Conservation (phyloP, 2,329 filamentous ascomycete genomes). For the Microthyrium microscopicum region DNA sequence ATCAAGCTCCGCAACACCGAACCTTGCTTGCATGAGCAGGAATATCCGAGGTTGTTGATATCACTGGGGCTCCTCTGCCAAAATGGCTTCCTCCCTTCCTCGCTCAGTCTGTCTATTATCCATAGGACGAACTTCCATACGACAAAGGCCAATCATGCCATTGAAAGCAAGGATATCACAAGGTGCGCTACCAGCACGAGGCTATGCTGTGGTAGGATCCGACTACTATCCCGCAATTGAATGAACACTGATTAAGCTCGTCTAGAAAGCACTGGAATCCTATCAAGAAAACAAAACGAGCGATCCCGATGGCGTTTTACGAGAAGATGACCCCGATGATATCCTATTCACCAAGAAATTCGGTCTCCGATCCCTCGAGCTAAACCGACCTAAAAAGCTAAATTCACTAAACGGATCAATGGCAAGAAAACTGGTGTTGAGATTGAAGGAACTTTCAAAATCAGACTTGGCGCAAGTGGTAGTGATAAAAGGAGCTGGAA, state of each 20-base stretch:
- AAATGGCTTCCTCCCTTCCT: too few species aligned
- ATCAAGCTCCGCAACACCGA: too few species aligned
- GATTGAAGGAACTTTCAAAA: slow-evolving; percentile 50
- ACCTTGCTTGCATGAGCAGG: too few species aligned
- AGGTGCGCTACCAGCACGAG: slow-evolving; percentile 37
- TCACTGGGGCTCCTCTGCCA: too few species aligned
- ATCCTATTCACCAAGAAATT: slow-evolving; percentile 82
- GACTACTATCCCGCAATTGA: too few species aligned
- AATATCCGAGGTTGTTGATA: too few species aligned
- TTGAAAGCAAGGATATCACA: slow-evolving; percentile 58
- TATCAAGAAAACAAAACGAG: too few species aligned
- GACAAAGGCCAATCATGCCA: slow-evolving; percentile 45
- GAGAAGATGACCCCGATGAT: slow-evolving; percentile 69
- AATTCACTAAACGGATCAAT: slow-evolving; percentile 91
- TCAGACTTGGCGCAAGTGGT: slow-evolving; percentile 87
- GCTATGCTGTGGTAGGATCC: too few species aligned
- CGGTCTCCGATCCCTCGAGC: slow-evolving; percentile 78
- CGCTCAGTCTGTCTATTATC: too few species aligned
- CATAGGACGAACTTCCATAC: too few species aligned
- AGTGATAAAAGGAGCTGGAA: slow-evolving; percentile 77
- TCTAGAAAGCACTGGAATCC: too few species aligned
- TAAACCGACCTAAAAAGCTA: slow-evolving; percentile 82
- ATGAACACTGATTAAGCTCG: too few species aligned
- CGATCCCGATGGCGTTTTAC: slow-evolving; percentile 20
- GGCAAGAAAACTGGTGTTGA: slow-evolving; percentile 83